A percentile compares a stretch with the other conserved stretches of the same genome.
phyloP scores from a whole-genome alignment of 2,329 filamentous ascomycete genomes.

The Reticulascus tulasneorum region DNA sequence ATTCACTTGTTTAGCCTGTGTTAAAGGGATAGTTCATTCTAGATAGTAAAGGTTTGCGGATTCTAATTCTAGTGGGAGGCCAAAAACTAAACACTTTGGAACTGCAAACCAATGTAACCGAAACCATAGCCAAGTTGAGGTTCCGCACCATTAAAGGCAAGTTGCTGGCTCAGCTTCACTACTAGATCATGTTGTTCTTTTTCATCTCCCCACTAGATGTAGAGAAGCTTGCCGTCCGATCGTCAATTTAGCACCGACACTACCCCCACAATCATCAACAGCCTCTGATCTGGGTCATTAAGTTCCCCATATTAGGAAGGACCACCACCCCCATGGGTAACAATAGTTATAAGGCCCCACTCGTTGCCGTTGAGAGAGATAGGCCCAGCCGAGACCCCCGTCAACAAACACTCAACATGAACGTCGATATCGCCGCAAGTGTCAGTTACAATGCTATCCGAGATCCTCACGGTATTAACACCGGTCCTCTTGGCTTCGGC shows the following conservation, averaged over 20 bases:
- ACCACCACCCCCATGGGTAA: not conserved
- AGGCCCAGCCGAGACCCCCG: not conserved
- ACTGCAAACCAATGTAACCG: too few relatives aligned
- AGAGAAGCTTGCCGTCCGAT: conserved; percentile 1
- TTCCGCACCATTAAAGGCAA: too few relatives aligned
- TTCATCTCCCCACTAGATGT: too few relatives aligned
- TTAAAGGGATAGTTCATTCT: too few relatives aligned
- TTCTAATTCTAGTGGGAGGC: too few relatives aligned
- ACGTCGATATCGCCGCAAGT: not conserved
- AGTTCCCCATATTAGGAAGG: not conserved
- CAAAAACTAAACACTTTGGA: too few relatives aligned
- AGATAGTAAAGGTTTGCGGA: too few relatives aligned
- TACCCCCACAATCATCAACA: conserved; percentile 4
- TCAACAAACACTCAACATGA: conserved; percentile 1
- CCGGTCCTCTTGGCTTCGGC: not conserved
- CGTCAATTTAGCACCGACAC: not conserved
- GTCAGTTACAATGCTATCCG: not conserved
- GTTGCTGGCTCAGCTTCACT: too few relatives aligned
- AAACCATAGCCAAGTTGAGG: too few relatives aligned
- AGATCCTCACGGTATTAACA: not conserved
- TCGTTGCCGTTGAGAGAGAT: not conserved
- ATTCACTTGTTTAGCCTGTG: too few relatives aligned
- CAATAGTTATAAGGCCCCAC: not conserved
- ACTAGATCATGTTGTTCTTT: too few relatives aligned
- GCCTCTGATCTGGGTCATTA: not conserved